A percentile compares a stretch with the other conserved stretches of the same genome.
Conservation (phyloP, 805 yeast genomes). For the Lipomyces yamadae region DNA sequence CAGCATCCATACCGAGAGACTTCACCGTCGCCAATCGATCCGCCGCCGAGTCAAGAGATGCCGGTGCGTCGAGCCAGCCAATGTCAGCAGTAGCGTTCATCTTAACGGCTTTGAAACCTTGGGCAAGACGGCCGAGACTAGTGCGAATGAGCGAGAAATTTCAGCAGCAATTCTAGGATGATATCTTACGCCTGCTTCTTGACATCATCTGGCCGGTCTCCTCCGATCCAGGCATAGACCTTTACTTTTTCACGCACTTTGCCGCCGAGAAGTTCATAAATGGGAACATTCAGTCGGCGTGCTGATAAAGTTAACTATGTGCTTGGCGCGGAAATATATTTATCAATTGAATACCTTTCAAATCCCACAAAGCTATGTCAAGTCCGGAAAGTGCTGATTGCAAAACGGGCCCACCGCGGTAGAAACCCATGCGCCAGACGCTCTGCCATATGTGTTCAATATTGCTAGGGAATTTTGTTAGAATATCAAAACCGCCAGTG, state of each 20-base stretch:
- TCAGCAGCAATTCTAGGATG: neutral
- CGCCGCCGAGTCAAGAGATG: constrained; percentile 40
- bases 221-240: constrained; percentile 47
- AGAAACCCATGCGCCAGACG: constrained; percentile 45
- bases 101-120: constrained; percentile 46
- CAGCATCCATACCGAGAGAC: constrained; percentile 42
- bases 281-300: constrained; percentile 43
- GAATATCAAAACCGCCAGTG: neutral
- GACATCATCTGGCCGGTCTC: constrained; percentile 43
- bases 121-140: constrained; percentile 39
- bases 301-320: constrained; percentile 5
- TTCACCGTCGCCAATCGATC: constrained; percentile 41
- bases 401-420: constrained; percentile 45
- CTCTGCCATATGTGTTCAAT: constrained; percentile 30
- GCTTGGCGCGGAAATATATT: neutral
- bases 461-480: constrained; percentile 8
- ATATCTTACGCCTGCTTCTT: constrained; percentile 39
- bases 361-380: constrained; percentile 46
- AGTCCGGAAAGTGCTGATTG: constrained; percentile 46
- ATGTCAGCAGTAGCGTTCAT: constrained; percentile 45
- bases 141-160: neutral
- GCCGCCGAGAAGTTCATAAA: constrained; percentile 44
- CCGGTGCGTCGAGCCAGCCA: constrained; percentile 42
- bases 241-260: constrained; percentile 42
- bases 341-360: constrained; percentile 41